Evolutionary conservation across 805 yeast genomes (phyloP), one percentile per base, ranked within the genome.

Genomic region (Candida pini): DNA sequence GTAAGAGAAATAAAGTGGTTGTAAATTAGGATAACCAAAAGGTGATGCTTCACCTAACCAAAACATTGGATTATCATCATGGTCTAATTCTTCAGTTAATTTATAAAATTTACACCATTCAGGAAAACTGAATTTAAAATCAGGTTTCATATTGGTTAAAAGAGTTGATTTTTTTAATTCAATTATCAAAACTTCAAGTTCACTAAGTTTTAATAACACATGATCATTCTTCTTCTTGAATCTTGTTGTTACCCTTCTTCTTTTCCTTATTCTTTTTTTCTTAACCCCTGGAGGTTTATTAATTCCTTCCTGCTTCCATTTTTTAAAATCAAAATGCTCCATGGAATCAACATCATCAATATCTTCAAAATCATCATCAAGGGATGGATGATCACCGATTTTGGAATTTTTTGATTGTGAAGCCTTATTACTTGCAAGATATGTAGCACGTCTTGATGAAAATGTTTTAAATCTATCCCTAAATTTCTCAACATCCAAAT

Each of bases 31-130:
- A 36, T 70, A 73, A 29, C 81, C 65, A 27, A 86, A 59, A 0
- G 95, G 95, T 1, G 88, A 78, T 2, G 58, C 49, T 2, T 75
- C 76, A 6, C 81, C 67, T 2, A 85, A 44, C 95, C 95, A 86
- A 49, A 64, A 79, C 28, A 61, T 54, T 3, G 52, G 45, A 16
- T 54, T 34, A 2, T 48, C 40, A 1, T 30, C 30, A 9, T 38
- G 41, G 0, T 43, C 41, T 1, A 48, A 56, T 9, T 51, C 44
- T 4, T 48, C 60, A 7, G 68, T 41, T 12, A 64, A 44, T 6
- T 44, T 37, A 21, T 68, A 41, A 30, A 73, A 49, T 12, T 54
- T 47, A 2, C 34, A 37, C 88, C 87, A 81, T 35, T 76, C 77
- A 3, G 66, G 64, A 44, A 58, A 75, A 7, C 59, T 43, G 47